phyloP scores from a whole-genome alignment of 208 protist species.

The Endotrypanum monterogeii region DNA sequence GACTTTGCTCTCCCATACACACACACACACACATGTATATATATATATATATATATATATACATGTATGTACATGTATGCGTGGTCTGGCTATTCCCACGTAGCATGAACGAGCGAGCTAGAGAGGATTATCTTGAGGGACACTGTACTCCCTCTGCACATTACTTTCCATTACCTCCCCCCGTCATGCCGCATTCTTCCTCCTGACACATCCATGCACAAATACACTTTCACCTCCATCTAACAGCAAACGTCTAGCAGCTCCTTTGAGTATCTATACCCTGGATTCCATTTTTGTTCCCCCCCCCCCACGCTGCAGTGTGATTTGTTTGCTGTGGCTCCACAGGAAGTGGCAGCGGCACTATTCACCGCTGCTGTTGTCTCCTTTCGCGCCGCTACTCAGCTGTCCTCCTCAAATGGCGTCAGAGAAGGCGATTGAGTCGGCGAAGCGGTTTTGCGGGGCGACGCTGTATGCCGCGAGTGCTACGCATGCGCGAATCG shows the following conservation, averaged over 20 bases:
- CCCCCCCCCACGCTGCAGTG: neutral
- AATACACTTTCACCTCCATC: no score
- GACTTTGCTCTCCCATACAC: no score
- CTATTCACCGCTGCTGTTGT: neutral
- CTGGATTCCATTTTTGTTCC: neutral
- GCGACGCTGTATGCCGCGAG: slow-evolving; percentile 17
- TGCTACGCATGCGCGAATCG: slow-evolving; percentile 10
- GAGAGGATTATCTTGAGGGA: neutral
- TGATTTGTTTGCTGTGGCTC: neutral
- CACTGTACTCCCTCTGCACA: neutral
- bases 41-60: no score
- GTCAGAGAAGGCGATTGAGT: slow-evolving; percentile 20
- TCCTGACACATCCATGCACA: neutral
- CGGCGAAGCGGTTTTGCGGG: slow-evolving; percentile 27
- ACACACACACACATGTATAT: no score
- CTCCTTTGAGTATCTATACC: neutral
- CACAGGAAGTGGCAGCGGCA: neutral
- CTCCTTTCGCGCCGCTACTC: neutral
- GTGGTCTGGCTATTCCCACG: neutral
- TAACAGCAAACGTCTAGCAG: neutral
- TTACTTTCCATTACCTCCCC: no score
- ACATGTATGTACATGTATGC: no score
- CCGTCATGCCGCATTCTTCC: neutral
- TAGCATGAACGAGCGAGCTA: neutral
- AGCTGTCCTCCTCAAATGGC: slow-evolving; percentile 19